Evolutionary conservation across 768 basidiomycete genomes (phyloP), one percentile per base, ranked within the genome.

Genomic region (Russula brevipes): DNA sequence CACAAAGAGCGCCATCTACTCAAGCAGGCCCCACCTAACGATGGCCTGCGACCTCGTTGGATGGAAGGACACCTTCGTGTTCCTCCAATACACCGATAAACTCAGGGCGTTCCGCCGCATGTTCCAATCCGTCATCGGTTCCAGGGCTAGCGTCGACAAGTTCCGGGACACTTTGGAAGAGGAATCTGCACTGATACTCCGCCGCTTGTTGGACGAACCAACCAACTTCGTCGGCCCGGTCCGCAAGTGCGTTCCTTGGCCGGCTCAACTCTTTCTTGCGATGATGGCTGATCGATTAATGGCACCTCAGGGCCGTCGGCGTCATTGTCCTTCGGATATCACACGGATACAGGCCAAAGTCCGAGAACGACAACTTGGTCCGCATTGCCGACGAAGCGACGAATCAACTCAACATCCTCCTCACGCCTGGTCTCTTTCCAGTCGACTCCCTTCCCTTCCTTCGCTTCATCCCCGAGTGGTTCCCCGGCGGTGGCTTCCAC

Each of bases 1-100:
- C 58, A 69, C 69, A 56, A 72, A 72, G 53, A 68, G 71, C 42
- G 60, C 65, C 8, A 65, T 71, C 12, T 70, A 72, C 67, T 72
- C 68, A 11, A 64, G 62, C 52, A 58, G 66, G 41, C 69, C 70
- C 7, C 60, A 65, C n/a, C 54, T 70, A 2, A 60, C 67, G 6
- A 70, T 68, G 67, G 67, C 67, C 1, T 66, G 66, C 12, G 67
- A 68, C 46, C 67, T 68, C 17, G 66, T 67, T 10, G 67, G 67
- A 17, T 66, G 65, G 67, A 60, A 55, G 42, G 56, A 66, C 24
- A 36, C 61, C n/a, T 68, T 69, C 3, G 68, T 68, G 5, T 58
- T 69, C 24, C 69, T 59, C 35, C 66, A 65, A 16, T 69, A 69
- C 61, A 59, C 51, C 19, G 67, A 69, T 9, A 61, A 59, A 17